Base-by-base conservation (phyloP, 2,329 filamentous ascomycete species). In the Phialophora macrospora region DNA sequence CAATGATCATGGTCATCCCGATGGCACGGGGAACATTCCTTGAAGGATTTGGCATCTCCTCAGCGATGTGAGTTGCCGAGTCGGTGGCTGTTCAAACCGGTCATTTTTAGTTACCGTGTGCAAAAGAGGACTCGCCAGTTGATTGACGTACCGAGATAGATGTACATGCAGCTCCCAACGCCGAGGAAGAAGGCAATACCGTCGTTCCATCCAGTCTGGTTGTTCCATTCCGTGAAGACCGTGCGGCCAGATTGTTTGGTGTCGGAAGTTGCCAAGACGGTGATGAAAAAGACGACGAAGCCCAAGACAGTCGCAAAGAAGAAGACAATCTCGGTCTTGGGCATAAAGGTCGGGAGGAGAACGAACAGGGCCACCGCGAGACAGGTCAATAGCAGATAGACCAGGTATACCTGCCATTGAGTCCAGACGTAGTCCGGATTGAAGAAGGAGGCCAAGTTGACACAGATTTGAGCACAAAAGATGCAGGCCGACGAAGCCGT, bases 121-220 rank as follows among this genome's bases (percentile, higher is more conserved):
- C 9, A 11, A 11, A 34, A 34, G 32, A 9, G 32, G 9, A 12
- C 11, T 34, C 11, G 12, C 32, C 32, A 34, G 9, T 34, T 3
- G 11, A 12, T 34, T 11, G 9, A 41, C 38, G 7, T 41, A 41
- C 38, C 38, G 0, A 69, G 20, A 49, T 69, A 75, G 5, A 70
- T 67, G 44, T 73, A 76, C 68, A 74, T 73, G 62, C 69, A 74
- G 56, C 66, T 75, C 59, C 57, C 67, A 7, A 74, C 64, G 1
- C 78, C 79, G 12, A 81, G 73, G 24, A 81, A 68, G 78, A 79
- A 81, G 56, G 79, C 77, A 67, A 90, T 74, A 0, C 88, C 88
- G 75, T 90, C 86, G 0, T 88, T 87, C 88, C 88, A 91, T 32
- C 87, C 87, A 9, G 85, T 87, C 46, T 83, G 74, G 70, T 92